Conservation (phyloP, 192 early-diverging fungal genomes). For the Rhizophlyctis rosea region DNA sequence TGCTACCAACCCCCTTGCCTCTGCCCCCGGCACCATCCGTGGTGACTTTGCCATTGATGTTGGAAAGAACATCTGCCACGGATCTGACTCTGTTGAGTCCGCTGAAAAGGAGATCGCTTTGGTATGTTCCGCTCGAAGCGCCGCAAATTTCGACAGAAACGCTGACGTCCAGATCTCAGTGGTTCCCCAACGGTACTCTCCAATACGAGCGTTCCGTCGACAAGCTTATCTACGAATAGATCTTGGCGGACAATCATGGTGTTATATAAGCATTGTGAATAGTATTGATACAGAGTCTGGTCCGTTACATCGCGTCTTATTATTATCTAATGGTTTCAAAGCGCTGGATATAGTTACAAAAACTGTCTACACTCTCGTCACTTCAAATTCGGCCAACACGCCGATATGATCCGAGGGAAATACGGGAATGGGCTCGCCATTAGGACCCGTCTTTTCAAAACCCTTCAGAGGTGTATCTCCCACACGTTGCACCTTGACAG, state of each 20-base stretch:
- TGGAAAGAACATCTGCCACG: conserved; percentile 86
- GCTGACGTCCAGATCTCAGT: too few relatives aligned
- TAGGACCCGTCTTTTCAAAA: background rate
- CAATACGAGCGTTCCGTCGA: conserved; percentile 61
- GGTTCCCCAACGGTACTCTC: conserved; percentile 73
- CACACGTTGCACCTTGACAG: background rate
- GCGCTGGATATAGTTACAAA: too few relatives aligned
- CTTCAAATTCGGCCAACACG: background rate
- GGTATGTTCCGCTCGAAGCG: conserved; percentile 41
- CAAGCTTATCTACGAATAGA: conserved; percentile 73
- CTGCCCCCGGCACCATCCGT: conserved; percentile 90
- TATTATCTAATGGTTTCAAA: too few relatives aligned
- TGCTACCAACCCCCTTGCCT: conserved; percentile 89
- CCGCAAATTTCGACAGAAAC: too few relatives aligned
- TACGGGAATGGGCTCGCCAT: background rate
- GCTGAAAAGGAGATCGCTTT: conserved; percentile 85
- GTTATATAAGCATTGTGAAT: too few relatives aligned
- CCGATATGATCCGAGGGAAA: background rate
- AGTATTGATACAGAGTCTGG: too few relatives aligned
- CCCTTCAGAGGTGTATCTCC: too few relatives aligned
- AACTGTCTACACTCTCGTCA: too few relatives aligned
- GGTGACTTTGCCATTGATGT: conserved; percentile 89
- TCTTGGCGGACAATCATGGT: too few relatives aligned
- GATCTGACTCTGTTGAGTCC: conserved; percentile 82
- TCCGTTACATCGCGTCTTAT: too few relatives aligned